Evolutionary conservation across 177 flowering plant species (phyloP).

Genomic region (Vitis hybrid): DNA sequence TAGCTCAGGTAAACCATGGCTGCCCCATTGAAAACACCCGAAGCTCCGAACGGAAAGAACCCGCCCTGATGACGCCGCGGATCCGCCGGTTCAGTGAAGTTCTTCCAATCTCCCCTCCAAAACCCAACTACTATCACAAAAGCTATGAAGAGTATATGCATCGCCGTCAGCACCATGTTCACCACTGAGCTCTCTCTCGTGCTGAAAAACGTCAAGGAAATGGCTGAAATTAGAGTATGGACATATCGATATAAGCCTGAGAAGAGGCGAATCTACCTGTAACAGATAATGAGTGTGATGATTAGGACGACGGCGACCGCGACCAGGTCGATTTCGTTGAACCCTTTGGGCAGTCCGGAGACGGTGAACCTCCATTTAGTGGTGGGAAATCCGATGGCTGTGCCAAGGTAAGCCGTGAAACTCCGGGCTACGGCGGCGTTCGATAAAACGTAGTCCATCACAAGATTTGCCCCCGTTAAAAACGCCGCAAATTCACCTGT

Average conservation of each 20-base stretch:
- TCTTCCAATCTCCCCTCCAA: conserved; percentile 65
- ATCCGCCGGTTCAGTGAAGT: conserved; percentile 53
- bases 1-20: conserved; percentile 87
- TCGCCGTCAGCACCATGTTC: conserved; percentile 67
- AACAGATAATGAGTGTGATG: conserved; percentile 71
- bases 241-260: background rate
- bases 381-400: conserved; percentile 56
- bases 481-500: conserved; percentile 86
- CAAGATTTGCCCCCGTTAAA: conserved; percentile 74
- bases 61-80: conserved; percentile 65
- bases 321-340: conserved; percentile 63
- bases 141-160: conserved; percentile 66
- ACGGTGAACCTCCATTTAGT: conserved; percentile 57
- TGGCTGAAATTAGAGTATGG: background rate
- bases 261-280: conserved; percentile 47
- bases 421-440: conserved; percentile 85
- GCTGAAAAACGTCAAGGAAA: conserved; percentile 29
- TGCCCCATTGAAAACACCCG: conserved; percentile 84
- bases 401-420: conserved; percentile 66
- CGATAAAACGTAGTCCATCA: conserved; percentile 83
- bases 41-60: conserved; percentile 66
- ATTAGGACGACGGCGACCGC: conserved; percentile 62
- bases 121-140: conserved; percentile 74
- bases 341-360: conserved; percentile 55
- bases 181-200: conserved; percentile 81